Base-by-base conservation (phyloP, 176 grass and related monocot genomes). In the Triticum turgidum region DNA sequence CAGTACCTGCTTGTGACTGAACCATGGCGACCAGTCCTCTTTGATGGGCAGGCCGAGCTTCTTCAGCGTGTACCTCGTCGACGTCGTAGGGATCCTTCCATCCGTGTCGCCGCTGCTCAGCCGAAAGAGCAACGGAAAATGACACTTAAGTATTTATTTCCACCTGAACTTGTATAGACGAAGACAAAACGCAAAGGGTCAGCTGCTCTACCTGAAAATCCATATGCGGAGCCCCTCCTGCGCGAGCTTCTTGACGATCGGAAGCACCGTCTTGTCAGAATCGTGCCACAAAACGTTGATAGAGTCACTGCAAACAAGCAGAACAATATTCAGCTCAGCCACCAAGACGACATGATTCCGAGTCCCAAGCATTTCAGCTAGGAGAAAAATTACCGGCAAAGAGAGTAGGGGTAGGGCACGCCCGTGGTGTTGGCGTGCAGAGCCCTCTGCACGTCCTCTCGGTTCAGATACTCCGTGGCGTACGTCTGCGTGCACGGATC, bases 21-120 rank as follows among this genome's bases (percentile, higher is more conserved):
- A 93, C 91, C 88, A 93, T 33, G 88, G 85, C 2, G 63, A 64
- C 91, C 91, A 90, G 25, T 85, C 88, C 41, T 93, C 47, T 44
- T 75, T 82, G 69, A 70, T 85, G 0, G 79, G 88, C 63, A 89
- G 65, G 20, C 91, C 80, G 6, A 92, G 87, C 66, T 92, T 92
- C 22, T 87, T 87, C 18, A 93, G 71, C 11, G 91, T 87, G 65
- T 87, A 87, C 38, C 88, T 89, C 13, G 91, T 93, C 24, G 91
- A 89, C 14, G 91, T 85, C 17, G 86, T 89, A 11, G 91, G 91
- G 74, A 93, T 73, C 76, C 88, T 90, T 22, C 42, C 91, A 32
- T 93, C 88, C 2, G 85, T 82, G 77, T 93, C 91, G 10, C 91
- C 91, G 39, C 91, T 93, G 88, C 12, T 5, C 51, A 54, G 15